Evolutionary conservation across 2,329 filamentous ascomycete species (phyloP).

Genomic region (Teratosphaeria gauchensis): DNA sequence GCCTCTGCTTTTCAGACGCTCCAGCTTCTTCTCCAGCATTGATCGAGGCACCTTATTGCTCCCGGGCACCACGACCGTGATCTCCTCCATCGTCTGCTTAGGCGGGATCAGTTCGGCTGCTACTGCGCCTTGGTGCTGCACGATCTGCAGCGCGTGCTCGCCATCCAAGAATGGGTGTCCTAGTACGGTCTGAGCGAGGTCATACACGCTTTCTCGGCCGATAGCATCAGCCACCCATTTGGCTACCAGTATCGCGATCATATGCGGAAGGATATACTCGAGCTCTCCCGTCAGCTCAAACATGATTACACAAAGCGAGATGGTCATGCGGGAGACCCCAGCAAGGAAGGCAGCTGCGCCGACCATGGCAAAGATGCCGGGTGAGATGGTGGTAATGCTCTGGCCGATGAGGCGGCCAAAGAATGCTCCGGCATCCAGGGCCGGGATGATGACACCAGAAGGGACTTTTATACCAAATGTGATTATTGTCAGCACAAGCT

Average conservation of each 20-base stretch:
- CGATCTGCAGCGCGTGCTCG: slow-evolving; percentile 38
- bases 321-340: slow-evolving; percentile 50
- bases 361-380: slow-evolving; percentile 53
- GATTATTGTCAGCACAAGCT: slow-evolving; percentile 47
- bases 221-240: slow-evolving; percentile 51
- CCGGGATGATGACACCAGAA: slow-evolving; percentile 51
- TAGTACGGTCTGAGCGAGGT: slow-evolving; percentile 49
- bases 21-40: slow-evolving; percentile 38
- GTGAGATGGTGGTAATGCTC: slow-evolving; percentile 37
- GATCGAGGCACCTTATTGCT: slow-evolving; percentile 34
- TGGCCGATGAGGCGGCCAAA: slow-evolving; percentile 48
- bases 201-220: slow-evolving; percentile 46
- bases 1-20: slow-evolving; percentile 38
- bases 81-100: slow-evolving; percentile 45
- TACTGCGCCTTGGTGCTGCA: slow-evolving; percentile 29
- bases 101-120: slow-evolving; percentile 45
- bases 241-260: slow-evolving; percentile 50
- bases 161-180: slow-evolving; percentile 50
- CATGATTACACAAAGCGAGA: slow-evolving; percentile 51
- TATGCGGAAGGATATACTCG: slow-evolving; percentile 47
- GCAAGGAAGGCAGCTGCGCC: slow-evolving; percentile 50
- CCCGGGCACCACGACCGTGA: slow-evolving; percentile 40
- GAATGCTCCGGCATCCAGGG: slow-evolving; percentile 48
- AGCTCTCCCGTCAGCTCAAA: slow-evolving; percentile 52
- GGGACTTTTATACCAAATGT: slow-evolving; percentile 53